These are phyloP conservation scores for Mimosa bimucronata DNA, from an alignment of 306 rosid genomes.

Conservation along the genomic window DNA sequence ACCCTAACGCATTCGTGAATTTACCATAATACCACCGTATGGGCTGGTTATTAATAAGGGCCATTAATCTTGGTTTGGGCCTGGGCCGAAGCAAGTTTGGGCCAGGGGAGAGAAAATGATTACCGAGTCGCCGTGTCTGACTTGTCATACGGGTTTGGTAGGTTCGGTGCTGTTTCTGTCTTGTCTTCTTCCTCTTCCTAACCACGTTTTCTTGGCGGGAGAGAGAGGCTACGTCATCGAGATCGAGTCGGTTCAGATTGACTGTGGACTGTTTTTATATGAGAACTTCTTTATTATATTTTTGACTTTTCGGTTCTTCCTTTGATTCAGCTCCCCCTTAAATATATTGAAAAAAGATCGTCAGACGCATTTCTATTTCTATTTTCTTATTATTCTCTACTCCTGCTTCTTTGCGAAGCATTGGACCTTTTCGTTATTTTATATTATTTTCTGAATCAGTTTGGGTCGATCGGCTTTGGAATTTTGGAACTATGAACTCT, in stretches of 20 bases:
- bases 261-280: background rate
- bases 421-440: background rate
- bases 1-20: background rate
- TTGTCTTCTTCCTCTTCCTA: no score
- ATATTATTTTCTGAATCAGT: background rate
- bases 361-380: background rate
- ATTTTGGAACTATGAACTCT: constrained; percentile 48
- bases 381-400: background rate
- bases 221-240: background rate
- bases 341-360: background rate
- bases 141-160: background rate
- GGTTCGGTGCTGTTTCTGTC: background rate
- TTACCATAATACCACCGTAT: background rate
- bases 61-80: background rate
- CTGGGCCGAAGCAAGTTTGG: background rate
- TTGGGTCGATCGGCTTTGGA: constrained; percentile 5
- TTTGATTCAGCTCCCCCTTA: background rate
- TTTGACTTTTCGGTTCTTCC: constrained; percentile 29
- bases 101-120: background rate
- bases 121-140: background rate
- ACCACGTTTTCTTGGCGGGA: background rate
- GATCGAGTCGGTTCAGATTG: constrained; percentile 12
- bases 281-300: background rate
- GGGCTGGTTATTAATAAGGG: background rate
- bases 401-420: background rate